phyloP scores from a whole-genome alignment of 2,329 filamentous ascomycete genomes.

The Pezicula neosporulosa region DNA sequence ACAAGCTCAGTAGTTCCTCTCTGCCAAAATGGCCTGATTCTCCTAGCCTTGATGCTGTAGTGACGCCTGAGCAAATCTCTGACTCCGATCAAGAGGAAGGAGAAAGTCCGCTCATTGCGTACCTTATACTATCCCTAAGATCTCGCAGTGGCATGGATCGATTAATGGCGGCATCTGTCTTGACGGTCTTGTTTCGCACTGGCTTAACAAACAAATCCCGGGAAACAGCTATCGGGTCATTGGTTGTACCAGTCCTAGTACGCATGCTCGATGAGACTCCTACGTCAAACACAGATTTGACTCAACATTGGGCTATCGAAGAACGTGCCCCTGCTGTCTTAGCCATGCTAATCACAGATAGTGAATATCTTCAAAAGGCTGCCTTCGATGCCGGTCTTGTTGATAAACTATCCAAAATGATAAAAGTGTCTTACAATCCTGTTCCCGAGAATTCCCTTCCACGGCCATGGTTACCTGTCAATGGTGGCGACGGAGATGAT shows the following conservation, averaged over 20 bases:
- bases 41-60: conserved; percentile 7
- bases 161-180: conserved; percentile 65
- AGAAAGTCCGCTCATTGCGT: conserved; percentile 70
- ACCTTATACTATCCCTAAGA: conserved; percentile 65
- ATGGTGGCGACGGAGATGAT: conserved; percentile 8
- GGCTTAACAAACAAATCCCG: conserved; percentile 62
- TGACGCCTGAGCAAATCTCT: conserved; percentile 10
- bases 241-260: conserved; percentile 69
- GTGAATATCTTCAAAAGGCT: conserved; percentile 74
- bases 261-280: conserved; percentile 56
- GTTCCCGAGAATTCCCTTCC: conserved; percentile 41
- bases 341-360: conserved; percentile 75
- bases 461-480: conserved; percentile 50
- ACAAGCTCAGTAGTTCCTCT: conserved; percentile 15
- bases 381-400: conserved; percentile 69
- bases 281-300: conserved; percentile 31
- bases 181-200: conserved; percentile 66
- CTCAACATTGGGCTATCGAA: conserved; percentile 47
- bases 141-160: conserved; percentile 54
- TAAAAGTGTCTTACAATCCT: conserved; percentile 65
- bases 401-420: conserved; percentile 56
- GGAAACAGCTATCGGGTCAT: conserved; percentile 59
- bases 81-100: conserved; percentile 49
- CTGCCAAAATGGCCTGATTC: conserved; percentile 17
- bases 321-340: conserved; percentile 74